Evolutionary conservation across 352 stramenopile genomes (phyloP).

Genomic region (Globisporangium splendens): DNA sequence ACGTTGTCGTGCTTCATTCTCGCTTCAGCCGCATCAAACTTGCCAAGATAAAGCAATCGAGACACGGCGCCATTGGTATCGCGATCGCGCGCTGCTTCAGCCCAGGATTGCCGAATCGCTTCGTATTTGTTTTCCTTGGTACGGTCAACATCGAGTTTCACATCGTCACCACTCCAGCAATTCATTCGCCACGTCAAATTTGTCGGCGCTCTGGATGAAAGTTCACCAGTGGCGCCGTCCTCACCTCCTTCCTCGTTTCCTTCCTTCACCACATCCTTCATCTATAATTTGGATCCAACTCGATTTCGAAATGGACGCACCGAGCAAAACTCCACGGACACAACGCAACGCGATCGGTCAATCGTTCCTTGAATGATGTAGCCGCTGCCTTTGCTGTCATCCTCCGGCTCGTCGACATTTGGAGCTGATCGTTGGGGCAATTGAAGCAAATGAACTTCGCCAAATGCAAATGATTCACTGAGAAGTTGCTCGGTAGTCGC

Average conservation of each 20-base stretch:
- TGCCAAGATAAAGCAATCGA: constrained; percentile 41
- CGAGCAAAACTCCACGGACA: constrained; percentile 43
- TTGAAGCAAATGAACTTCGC: constrained; percentile 45
- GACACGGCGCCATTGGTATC: constrained; percentile 54
- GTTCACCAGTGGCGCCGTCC: background rate
- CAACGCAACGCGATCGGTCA: constrained; percentile 43
- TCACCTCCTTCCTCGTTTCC: constrained; percentile 7
- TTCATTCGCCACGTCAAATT: constrained; percentile 37
- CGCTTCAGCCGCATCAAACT: constrained; percentile 32
- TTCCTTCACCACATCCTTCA: constrained; percentile 11
- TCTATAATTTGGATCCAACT: constrained; percentile 2
- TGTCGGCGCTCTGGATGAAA: constrained; percentile 1
- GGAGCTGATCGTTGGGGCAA: constrained; percentile 28
- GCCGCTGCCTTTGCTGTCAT: constrained; percentile 12
- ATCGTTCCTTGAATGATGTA: constrained; percentile 73
- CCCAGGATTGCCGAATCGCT: constrained; percentile 45
- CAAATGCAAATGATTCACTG: constrained; percentile 20
- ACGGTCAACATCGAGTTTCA: constrained; percentile 58
- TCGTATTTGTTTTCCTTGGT: constrained; percentile 50
- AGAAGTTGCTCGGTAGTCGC: constrained; percentile 25
- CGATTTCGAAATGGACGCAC: constrained; percentile 49
- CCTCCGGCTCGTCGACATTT: background rate
- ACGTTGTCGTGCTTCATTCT: constrained; percentile 39
- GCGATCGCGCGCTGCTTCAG: constrained; percentile 46
- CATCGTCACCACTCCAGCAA: constrained; percentile 60